These are phyloP conservation scores for Noccaea caerulescens DNA, from an alignment of 345 rosid species.

Conservation along the genomic window DNA sequence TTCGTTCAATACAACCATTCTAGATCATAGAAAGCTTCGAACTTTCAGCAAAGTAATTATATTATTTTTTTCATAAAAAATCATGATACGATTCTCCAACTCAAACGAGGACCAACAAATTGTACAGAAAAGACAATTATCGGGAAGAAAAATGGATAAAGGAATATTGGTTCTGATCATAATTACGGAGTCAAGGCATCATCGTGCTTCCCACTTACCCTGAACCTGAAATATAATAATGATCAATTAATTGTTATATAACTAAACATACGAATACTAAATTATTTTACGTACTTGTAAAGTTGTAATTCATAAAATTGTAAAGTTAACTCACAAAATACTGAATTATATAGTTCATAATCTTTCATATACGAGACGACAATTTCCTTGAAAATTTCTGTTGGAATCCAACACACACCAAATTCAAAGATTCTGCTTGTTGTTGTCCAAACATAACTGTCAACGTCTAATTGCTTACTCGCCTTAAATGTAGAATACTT, in stretches of 20 bases:
- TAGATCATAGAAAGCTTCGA: not conserved
- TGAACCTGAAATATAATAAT: slow-evolving; percentile 18
- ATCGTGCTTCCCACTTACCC: slow-evolving; percentile 45
- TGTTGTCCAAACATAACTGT: not conserved
- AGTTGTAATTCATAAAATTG: not conserved
- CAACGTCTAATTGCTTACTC: not conserved
- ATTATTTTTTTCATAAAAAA: not conserved
- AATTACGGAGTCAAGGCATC: slow-evolving; percentile 32
- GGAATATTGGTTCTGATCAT: slow-evolving; percentile 22
- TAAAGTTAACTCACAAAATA: not conserved
- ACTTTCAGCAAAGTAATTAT: slow-evolving; percentile 13
- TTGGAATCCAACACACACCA: slow-evolving; percentile 27
- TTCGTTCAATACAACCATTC: not conserved
- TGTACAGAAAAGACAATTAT: not conserved
- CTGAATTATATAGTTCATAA: not conserved
- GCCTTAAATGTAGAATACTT: not conserved
- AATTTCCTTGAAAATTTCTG: not conserved
- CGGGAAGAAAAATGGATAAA: slow-evolving; percentile 9
- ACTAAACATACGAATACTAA: not conserved
- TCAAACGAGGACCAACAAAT: slow-evolving; percentile 1
- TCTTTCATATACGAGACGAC: not conserved
- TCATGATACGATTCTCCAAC: slow-evolving; percentile 4
- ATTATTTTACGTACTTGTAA: not conserved
- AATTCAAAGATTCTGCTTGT: slow-evolving; percentile 16
- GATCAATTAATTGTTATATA: not conserved